A percentile compares a stretch with the other conserved stretches of the same genome.
Evolutionary conservation across 176 grass and related monocot species (phyloP).

Genomic region (Phyllostachys edulis): DNA sequence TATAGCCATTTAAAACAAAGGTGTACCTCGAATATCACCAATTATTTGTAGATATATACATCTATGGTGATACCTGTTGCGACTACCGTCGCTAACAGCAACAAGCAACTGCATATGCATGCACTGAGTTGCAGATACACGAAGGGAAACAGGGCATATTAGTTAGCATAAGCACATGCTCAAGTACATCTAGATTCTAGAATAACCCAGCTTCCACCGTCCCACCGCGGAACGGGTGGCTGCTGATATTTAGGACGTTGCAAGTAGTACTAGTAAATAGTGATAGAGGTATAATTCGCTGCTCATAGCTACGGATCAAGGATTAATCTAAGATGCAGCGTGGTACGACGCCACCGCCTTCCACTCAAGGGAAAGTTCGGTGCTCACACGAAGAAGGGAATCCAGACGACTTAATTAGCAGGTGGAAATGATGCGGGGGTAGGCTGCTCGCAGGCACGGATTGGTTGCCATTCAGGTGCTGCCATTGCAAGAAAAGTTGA

Average conservation of each 20-base stretch:
- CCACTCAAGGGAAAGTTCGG: not conserved
- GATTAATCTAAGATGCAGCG: not conserved
- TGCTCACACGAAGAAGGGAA: not conserved
- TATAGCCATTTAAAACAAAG: too few relatives aligned
- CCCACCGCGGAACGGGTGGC: not conserved
- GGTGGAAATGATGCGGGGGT: not conserved
- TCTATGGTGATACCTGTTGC: too few relatives aligned
- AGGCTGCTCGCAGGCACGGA: not conserved
- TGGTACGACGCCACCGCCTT: conserved; percentile 9
- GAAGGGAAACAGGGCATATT: not conserved
- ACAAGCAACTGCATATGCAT: not conserved
- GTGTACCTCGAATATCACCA: too few relatives aligned
- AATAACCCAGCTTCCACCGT: not conserved
- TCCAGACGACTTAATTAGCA: not conserved
- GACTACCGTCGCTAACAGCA: not conserved
- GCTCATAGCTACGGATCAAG: not conserved
- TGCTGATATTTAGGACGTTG: not conserved
- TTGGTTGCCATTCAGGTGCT: not conserved
- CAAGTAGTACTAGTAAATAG: not conserved
- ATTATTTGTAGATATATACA: too few relatives aligned
- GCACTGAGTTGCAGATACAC: not conserved
- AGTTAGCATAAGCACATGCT: too few relatives aligned
- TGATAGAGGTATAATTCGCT: not conserved
- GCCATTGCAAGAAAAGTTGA: not conserved
- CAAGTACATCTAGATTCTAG: not conserved